Evolutionary conservation across 2,329 filamentous ascomycete genomes (phyloP), one percentile per base, ranked within the genome.

Genomic region (Microsporum canis): DNA sequence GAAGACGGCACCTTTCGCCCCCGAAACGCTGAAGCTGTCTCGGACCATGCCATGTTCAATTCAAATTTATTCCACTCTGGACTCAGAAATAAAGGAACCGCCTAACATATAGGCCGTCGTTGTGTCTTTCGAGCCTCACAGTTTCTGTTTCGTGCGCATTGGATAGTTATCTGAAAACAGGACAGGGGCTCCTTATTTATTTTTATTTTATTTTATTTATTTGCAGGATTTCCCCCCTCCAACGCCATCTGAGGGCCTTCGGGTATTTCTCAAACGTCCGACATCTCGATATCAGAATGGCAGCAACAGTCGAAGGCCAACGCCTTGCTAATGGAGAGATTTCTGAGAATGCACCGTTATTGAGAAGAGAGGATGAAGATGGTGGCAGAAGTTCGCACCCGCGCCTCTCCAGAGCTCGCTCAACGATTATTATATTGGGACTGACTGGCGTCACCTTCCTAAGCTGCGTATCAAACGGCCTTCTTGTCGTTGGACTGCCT

Each of bases 401-500:
- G 12, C 55, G 27, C 4, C 23, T 63, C 17, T 63, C 61, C 1
- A 57, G 55, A 39, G 27, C 58, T n/a, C 55, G 58, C 23, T 60
- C 61, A 6, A 38, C 47, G 23, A 34, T 63, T n/a, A 59, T 63
- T 10, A 61, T 63, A 7, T 38, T 51, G n/a, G 60, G 61, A 34
- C 58, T 63, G 38, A 49, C 56, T 10, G 61, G 61, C 14, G 60
- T 70, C 29, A 70, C 65, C 34, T 67, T 71, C 17, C 67, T 68
- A 0, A 63, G 65, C 38, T 66, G 66, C n/a, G 61, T 71, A 31
- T 66, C 68, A 47, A 75, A 73, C 61, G 77, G 77, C 1, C 59
- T 77, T 59, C 72, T 78, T 34, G 75, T 73, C 1, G 72, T 79
- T 29, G 75, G 72, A 2, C 68, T 78, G 3, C 77, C 77, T 1